phyloP scores from a whole-genome alignment of 139 green algal genomes.

The Volvox reticuliferus region DNA sequence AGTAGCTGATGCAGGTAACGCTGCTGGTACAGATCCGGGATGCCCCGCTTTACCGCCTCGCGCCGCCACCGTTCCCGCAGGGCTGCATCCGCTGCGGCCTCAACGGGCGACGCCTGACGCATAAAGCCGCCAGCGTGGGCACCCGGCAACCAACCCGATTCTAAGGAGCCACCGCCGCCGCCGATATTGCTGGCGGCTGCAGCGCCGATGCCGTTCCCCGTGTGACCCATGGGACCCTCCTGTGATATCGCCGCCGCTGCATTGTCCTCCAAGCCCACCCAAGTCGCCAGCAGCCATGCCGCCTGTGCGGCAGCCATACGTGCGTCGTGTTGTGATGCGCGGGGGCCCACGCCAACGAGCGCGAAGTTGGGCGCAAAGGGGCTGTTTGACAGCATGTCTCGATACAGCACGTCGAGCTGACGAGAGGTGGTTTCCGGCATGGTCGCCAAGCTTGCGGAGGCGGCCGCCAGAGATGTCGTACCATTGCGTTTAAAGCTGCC shows the following conservation, averaged over 20 bases:
- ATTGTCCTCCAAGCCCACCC: background rate
- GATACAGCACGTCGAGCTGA: background rate
- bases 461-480: background rate
- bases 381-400: slow-evolving; percentile 23
- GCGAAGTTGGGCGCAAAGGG: slow-evolving; percentile 25
- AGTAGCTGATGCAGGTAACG: slow-evolving; percentile 33
- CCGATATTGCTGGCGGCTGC: background rate
- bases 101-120: slow-evolving; percentile 29
- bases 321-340: background rate
- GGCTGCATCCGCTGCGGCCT: background rate
- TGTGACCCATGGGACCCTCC: background rate
- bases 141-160: background rate
- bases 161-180: background rate
- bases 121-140: background rate
- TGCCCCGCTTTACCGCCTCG: background rate
- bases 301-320: slow-evolving; percentile 5
- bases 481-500: background rate
- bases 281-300: slow-evolving; percentile 31
- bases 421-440: background rate
- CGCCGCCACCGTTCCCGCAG: background rate
- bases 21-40: slow-evolving; percentile 8
- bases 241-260: background rate
- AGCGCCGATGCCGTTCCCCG: background rate
- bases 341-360: background rate
- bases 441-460: background rate